Conservation (phyloP, 1,139 yeast genomes). For the Saccharomycopsis hybrid region DNA sequence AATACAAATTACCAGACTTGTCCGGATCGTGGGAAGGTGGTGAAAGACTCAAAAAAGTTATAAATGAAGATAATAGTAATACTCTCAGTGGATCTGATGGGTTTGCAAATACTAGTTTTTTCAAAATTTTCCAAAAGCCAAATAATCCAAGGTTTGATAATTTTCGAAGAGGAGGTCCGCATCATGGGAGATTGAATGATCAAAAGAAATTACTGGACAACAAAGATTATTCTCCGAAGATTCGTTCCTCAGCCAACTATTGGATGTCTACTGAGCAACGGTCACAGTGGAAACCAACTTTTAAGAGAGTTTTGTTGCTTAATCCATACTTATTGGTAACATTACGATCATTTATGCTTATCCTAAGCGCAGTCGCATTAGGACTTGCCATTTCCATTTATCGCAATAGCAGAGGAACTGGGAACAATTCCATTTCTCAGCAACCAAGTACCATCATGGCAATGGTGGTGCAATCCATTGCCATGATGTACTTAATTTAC, state of each 20-base stretch:
- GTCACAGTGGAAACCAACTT: constrained; percentile 57
- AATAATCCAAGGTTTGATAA: neutral
- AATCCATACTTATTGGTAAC: constrained; percentile 79
- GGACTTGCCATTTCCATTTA: constrained; percentile 64
- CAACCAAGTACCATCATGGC: constrained; percentile 94
- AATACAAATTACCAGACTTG: constrained; percentile 28
- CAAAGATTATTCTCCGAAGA: constrained; percentile 29
- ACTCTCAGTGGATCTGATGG: constrained; percentile 24
- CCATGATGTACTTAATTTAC: constrained; percentile 68
- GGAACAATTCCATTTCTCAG: constrained; percentile 50
- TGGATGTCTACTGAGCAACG: constrained; percentile 64
- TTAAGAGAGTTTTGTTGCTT: constrained; percentile 54
- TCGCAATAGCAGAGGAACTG: constrained; percentile 37
- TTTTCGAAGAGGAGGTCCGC: too few species aligned
- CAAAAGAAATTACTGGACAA: constrained; percentile 22
- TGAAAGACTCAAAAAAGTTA: constrained; percentile 49
- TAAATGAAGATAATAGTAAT: constrained; percentile 37
- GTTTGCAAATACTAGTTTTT: constrained; percentile 7
- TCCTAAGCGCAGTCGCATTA: constrained; percentile 55
- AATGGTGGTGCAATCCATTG: constrained; percentile 72
- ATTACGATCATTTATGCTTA: constrained; percentile 60
- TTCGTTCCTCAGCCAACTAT: constrained; percentile 54
- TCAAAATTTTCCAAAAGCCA: constrained; percentile 1
- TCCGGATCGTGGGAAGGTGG: constrained; percentile 66
- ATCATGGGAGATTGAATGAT: neutral